Percentiles rank a stretch among this genome's conserved stretches.
Conservation (phyloP, 352 stramenopile species). For the Phytophthora ramorum region DNA sequence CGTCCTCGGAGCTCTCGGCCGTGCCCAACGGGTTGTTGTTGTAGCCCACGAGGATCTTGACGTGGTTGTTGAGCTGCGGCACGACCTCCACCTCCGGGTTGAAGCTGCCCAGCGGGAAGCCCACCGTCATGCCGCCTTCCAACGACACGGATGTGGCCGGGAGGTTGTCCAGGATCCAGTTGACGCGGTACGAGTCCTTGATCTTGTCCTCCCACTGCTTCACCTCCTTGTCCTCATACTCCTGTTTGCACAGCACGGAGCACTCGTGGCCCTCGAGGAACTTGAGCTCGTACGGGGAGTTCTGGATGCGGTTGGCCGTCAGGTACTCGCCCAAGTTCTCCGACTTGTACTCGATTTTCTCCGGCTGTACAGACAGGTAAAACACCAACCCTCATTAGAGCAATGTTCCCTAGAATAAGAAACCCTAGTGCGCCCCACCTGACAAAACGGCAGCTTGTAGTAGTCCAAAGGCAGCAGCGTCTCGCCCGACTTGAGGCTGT, state of each 20-base stretch:
- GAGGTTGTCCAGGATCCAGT: slow-evolving; percentile 99
- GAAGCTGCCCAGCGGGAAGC: slow-evolving; percentile 91
- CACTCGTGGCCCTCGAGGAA: slow-evolving; percentile 84
- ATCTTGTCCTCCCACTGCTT: slow-evolving; percentile 95
- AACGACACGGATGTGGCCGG: slow-evolving; percentile 83
- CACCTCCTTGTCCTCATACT: slow-evolving; percentile 93
- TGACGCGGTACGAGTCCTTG: slow-evolving; percentile 97
- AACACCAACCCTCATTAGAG: slow-evolving; percentile 5
- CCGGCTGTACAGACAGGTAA: slow-evolving; percentile 49
- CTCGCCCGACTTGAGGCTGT: slow-evolving; percentile 95
- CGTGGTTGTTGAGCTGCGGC: slow-evolving; percentile 97
- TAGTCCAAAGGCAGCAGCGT: slow-evolving; percentile 98
- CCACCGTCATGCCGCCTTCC: slow-evolving; percentile 76
- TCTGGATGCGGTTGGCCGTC: slow-evolving; percentile 98
- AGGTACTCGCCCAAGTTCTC: slow-evolving; percentile 99
- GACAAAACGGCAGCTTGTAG: slow-evolving; percentile 98
- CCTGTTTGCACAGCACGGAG: slow-evolving; percentile 75
- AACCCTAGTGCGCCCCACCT: slow-evolving; percentile 38
- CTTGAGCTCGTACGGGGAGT: slow-evolving; percentile 97
- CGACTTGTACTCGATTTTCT: slow-evolving; percentile 95
- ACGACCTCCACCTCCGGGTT: slow-evolving; percentile 93
- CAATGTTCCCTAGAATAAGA: neutral
- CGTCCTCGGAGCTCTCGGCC: slow-evolving; percentile 59
- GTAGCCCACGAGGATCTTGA: slow-evolving; percentile 99
- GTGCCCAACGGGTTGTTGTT: slow-evolving; percentile 88